Evolutionary conservation across 1,284 basidiomycete genomes (phyloP), one percentile per base, ranked within the genome.

Genomic region (Apiotrichum veenhuisii): DNA sequence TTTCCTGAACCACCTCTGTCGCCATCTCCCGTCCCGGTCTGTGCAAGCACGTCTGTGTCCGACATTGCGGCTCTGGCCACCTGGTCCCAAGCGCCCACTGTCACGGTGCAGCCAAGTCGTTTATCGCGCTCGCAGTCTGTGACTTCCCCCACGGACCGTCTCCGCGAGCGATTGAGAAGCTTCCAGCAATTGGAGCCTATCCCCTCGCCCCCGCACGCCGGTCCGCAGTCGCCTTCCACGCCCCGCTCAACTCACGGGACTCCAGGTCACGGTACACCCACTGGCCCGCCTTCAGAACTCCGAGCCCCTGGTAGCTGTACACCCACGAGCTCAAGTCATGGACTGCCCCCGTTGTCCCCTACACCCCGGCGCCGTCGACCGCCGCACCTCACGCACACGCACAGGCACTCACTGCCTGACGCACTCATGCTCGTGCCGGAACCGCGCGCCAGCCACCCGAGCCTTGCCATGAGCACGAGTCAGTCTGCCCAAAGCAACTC

Each of bases 51-150:
- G n/a, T 55, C 53, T 5, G 53, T 61, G 25, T 55, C 53, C 18
- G 59, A 61, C 50, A 50, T 61, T 25, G 59, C 59, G 1, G 59
- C 55, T 0, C 37, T 52, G 22, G 56, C 59, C 9, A 58, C 53
- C 17, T 58, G 52, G 59, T 52, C 55, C n/a, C 55, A 61, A 26
- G 55, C 59, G 10, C 18, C 44, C 17, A 37, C 36, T 5, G 30
- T 30, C 12, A 30, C 30, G 41, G 18, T 20, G 42, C 37, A 49
- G n/a, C 44, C 37, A 17, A 42, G 43, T 48, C 20, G 49, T 15
- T 12, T 50, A 10, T 41, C 51, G 8, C 52, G 52, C n/a, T 45
- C 55, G 26, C 17, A 54, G 26, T 50, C 54, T 40, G 15, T 20
- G 22, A 38, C 30, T 18, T 22, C 27, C 42, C 52, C 27, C 26